phyloP scores from a whole-genome alignment of 1,139 yeast species.

The Geotrichum siamense region DNA sequence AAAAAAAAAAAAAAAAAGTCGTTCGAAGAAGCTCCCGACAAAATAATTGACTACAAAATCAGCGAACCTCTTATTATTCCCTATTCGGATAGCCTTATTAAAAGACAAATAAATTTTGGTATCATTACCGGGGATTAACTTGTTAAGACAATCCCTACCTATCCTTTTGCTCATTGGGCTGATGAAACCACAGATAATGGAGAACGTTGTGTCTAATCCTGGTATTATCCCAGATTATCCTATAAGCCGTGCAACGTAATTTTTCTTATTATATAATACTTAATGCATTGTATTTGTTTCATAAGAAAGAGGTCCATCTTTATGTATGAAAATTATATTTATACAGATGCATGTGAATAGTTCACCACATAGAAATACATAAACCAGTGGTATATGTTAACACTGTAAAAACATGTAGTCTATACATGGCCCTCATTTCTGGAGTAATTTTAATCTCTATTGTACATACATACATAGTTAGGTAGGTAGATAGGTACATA shows the following conservation, averaged over 20 bases:
- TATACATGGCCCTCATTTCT: no score
- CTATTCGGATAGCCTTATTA: conserved; percentile 49
- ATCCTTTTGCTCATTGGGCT: conserved; percentile 51
- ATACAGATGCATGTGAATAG: no score
- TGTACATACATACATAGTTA: no score
- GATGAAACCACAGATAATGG: conserved; percentile 20
- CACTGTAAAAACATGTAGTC: no score
- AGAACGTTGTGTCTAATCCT: conserved; percentile 28
- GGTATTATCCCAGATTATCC: conserved; percentile 4
- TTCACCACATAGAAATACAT: no score
- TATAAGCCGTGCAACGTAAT: no score
- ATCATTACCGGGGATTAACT: conserved; percentile 52
- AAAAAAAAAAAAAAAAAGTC: no score
- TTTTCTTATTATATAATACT: not conserved
- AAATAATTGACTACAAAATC: conserved; percentile 55
- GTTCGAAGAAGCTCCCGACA: conserved; percentile 60
- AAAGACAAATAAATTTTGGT: conserved; percentile 52
- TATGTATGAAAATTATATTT: not conserved
- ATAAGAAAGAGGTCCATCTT: not conserved
- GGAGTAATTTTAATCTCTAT: no score
- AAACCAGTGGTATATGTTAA: no score
- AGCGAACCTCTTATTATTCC: conserved; percentile 53
- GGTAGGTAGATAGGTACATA: no score
- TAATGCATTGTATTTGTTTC: not conserved
- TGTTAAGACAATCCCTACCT: conserved; percentile 50